These are phyloP conservation scores for Medicago ruthenica DNA, from an alignment of 306 rosid species.

Conservation along the genomic window DNA sequence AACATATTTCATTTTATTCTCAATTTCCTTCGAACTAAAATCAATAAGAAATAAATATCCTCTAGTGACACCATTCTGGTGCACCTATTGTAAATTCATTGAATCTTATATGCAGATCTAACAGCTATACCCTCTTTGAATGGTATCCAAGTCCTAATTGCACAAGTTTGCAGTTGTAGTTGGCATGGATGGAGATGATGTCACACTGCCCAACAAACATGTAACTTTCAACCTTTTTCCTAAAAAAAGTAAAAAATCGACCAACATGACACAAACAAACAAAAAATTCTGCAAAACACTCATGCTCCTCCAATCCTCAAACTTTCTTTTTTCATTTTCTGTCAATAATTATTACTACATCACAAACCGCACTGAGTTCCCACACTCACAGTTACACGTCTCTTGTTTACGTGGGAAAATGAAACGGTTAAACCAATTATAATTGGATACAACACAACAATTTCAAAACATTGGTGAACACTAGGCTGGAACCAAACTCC, in stretches of 20 bases:
- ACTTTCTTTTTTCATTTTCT: not conserved
- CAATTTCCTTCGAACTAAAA: no score
- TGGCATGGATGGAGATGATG: slow-evolving; percentile 25
- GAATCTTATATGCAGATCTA: no score
- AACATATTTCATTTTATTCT: no score
- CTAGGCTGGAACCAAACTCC: slow-evolving; percentile 41
- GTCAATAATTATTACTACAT: not conserved
- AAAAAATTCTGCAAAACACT: slow-evolving; percentile 14
- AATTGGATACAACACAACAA: not conserved
- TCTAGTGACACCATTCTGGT: no score
- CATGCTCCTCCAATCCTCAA: not conserved
- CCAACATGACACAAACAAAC: slow-evolving; percentile 34
- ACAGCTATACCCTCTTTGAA: no score
- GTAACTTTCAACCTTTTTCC: slow-evolving; percentile 8
- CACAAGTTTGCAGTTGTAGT: not conserved
- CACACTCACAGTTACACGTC: not conserved
- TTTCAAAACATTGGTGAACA: slow-evolving; percentile 29
- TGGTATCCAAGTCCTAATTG: no score
- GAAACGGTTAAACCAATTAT: not conserved
- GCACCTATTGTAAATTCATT: no score
- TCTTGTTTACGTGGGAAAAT: not conserved
- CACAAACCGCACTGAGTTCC: not conserved
- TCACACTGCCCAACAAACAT: slow-evolving; percentile 15
- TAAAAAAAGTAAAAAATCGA: not conserved
- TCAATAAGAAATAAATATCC: no score